These are phyloP conservation scores for Penicillium cinerascens DNA, from an alignment of 495 filamentous ascomycete genomes.

Conservation along the genomic window DNA sequence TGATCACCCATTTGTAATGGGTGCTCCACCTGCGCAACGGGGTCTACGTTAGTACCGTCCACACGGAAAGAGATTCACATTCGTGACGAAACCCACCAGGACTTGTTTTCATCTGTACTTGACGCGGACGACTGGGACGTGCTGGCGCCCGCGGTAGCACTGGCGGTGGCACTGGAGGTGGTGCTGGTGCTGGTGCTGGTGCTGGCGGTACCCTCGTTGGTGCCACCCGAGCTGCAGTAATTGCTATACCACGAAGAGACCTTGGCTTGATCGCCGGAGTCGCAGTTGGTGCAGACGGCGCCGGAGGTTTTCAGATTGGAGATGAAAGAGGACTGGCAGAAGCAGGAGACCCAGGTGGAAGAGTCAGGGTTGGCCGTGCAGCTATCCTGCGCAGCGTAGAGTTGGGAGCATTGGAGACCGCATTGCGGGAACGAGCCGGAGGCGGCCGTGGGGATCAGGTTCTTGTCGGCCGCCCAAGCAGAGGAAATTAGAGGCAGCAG, in stretches of 20 bases:
- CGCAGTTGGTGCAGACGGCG: conserved; percentile 33
- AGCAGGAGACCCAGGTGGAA: conserved; percentile 49
- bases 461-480: conserved; percentile 18
- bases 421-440: conserved; percentile 47
- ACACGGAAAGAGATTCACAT: no score
- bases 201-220: conserved; percentile 9
- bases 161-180: conserved; percentile 8
- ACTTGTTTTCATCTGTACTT: conserved; percentile 11
- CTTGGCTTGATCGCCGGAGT: conserved; percentile 29
- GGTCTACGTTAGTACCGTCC: not conserved
- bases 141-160: conserved; percentile 8
- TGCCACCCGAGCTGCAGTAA: conserved; percentile 35
- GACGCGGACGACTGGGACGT: conserved; percentile 5
- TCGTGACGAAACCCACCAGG: conserved; percentile 23
- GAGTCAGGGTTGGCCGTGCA: conserved; percentile 37
- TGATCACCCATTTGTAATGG: conserved; percentile 52
- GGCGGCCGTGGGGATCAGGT: conserved; percentile 30
- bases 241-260: conserved; percentile 50
- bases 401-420: conserved; percentile 42
- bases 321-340: conserved; percentile 50
- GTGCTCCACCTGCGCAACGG: conserved; percentile 44
- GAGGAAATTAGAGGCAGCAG: conserved; percentile 13
- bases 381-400: conserved; percentile 41
- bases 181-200: conserved; percentile 12
- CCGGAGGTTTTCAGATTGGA: conserved; percentile 36